A percentile compares a stretch with the other conserved stretches of the same genome.
phyloP scores from a whole-genome alignment of 1,284 basidiomycete genomes.

The Meira nashicola region DNA sequence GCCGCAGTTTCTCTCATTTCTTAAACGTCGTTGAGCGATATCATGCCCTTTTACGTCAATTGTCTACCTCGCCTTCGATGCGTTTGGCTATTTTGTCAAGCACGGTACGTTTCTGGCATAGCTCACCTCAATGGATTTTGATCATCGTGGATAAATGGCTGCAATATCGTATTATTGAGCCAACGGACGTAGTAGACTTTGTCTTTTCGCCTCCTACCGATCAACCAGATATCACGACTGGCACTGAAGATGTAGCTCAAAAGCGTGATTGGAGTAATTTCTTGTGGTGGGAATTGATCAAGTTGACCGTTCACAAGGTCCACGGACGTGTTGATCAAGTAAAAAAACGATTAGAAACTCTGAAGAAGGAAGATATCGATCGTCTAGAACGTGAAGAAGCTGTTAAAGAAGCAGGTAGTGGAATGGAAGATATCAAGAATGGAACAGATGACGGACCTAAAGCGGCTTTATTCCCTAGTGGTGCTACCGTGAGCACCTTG shows the following conservation, averaged over 20 bases:
- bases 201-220: conserved; percentile 60
- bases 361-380: conserved; percentile 27
- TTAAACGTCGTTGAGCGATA: conserved; percentile 94
- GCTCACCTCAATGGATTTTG: conserved; percentile 58
- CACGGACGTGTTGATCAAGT: conserved; percentile 50
- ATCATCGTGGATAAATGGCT: conserved; percentile 94
- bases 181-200: conserved; percentile 82
- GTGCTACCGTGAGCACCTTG: not conserved
- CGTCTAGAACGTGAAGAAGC: conserved; percentile 29
- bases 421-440: not conserved
- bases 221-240: conserved; percentile 14
- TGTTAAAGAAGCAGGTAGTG: conserved; percentile 22
- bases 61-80: conserved; percentile 61
- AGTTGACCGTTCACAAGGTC: conserved; percentile 49
- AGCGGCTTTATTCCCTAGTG: conserved; percentile 26
- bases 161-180: conserved; percentile 96
- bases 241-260: not conserved
- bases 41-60: conserved; percentile 74
- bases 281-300: conserved; percentile 40
- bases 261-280: conserved; percentile 43
- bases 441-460: conserved; percentile 10
- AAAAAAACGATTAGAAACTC: conserved; percentile 30
- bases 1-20: conserved; percentile 94
- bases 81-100: conserved; percentile 61
- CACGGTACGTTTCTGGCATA: conserved; percentile 67